Base-by-base conservation (phyloP, 495 filamentous ascomycete genomes). In the Saxispiralis lemnorum region DNA sequence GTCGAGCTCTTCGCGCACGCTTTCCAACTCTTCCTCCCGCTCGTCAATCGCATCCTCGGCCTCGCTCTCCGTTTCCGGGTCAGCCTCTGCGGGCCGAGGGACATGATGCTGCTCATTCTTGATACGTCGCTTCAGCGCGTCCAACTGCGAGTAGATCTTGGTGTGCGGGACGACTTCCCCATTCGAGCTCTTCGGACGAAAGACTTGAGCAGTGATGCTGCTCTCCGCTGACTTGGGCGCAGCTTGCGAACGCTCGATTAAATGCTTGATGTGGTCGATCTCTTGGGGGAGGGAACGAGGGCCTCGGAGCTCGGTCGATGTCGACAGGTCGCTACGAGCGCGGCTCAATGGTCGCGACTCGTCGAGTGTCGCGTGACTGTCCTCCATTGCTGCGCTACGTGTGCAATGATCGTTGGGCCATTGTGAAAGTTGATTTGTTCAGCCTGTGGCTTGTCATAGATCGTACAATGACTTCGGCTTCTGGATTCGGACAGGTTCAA, bases 211-310 rank as follows among this genome's bases (percentile, higher is more conserved):
- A 16, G 41, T 48, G 38, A 48, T 44, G 38, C 28, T 48, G 31
- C 19, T 33, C 11, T 36, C 45, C 30, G 41, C 19, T 17, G 28
- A 14, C 2, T 34, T 17, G 9, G 38, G 21, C 12, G n/a, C 39
- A 1, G 20, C 14, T 15, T 46, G 48, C 6, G 42, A 35, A 20
- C 49, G 52, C 14, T 35, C 21, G 18, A 55, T 38, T 10, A 55
- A 41, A 14, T 31, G 14, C 19, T 55, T 55, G 45, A 55, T 49
- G 35, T 46, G 49, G 17, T 55, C 52, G 28, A 55, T 45, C 40
- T 54, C 24, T 9, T 28, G 24, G 24, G 24, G 24, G 24, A 28
- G 24, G 24, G 24, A 28, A 28, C 24, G 24, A 28, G 24, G 24
- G 4, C 24, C 24, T 28, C 24, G 24, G 24, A 28, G 24, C 24